These are phyloP conservation scores for Tylopilus felleus DNA, from an alignment of 768 basidiomycete species.

Conservation along the genomic window DNA sequence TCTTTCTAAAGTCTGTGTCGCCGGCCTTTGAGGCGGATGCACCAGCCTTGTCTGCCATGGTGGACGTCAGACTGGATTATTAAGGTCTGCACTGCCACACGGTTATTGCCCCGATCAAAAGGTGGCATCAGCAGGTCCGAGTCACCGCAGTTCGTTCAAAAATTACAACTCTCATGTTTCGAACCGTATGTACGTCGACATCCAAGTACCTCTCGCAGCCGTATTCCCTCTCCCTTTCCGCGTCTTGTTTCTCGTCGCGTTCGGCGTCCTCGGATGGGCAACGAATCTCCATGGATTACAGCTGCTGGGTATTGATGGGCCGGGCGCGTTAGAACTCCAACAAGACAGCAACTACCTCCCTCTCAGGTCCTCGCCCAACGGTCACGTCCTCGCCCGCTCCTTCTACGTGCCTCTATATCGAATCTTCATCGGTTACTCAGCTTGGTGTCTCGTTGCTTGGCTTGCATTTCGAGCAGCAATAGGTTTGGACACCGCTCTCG, in stretches of 20 bases:
- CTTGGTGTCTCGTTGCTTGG: constrained; percentile 69
- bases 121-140: too few species aligned
- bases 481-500: constrained; percentile 50
- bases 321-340: constrained; percentile 63
- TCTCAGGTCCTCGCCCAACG: constrained; percentile 17
- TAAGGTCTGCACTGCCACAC: neutral
- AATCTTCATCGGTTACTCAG: constrained; percentile 57
- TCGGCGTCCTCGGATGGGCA: constrained; percentile 89
- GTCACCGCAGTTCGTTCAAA: neutral
- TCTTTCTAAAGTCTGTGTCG: constrained; percentile 80
- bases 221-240: constrained; percentile 90
- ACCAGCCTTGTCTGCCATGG: constrained; percentile 32
- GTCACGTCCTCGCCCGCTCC: constrained; percentile 28
- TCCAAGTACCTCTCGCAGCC: constrained; percentile 48
- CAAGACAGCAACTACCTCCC: constrained; percentile 13
- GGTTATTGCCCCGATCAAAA: neutral
- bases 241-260: constrained; percentile 71
- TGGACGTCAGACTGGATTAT: neutral
- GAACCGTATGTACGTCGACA: constrained; percentile 30
- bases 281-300: constrained; percentile 87
- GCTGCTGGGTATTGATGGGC: constrained; percentile 68
- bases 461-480: constrained; percentile 59
- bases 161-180: constrained; percentile 4
- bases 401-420: constrained; percentile 66
- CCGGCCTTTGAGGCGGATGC: constrained; percentile 38